Conservation (phyloP, 305 asterid species). For the Solanum hybrid region DNA sequence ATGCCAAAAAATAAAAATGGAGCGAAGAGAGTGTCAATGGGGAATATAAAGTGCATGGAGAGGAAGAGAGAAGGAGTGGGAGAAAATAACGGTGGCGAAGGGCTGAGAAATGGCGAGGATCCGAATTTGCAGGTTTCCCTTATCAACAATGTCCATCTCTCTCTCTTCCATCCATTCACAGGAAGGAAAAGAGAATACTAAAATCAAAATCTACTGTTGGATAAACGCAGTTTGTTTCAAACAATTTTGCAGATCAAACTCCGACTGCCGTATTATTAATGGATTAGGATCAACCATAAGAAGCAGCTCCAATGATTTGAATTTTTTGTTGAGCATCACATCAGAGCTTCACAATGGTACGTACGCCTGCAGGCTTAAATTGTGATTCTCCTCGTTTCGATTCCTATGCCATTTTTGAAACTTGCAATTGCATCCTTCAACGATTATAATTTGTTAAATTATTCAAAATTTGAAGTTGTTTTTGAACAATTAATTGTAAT, state of each 20-base stretch:
- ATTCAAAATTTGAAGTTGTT: background rate
- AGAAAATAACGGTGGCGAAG: background rate
- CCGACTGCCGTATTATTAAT: background rate
- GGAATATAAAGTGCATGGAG: background rate
- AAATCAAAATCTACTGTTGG: background rate
- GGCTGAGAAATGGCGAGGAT: conserved; percentile 21
- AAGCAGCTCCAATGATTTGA: background rate
- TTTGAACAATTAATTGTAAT: background rate
- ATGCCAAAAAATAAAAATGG: too few relatives aligned
- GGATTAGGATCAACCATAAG: background rate
- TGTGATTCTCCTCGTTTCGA: background rate
- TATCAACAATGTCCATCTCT: conserved; percentile 19
- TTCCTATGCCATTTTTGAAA: background rate
- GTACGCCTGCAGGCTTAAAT: background rate
- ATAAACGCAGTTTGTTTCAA: background rate
- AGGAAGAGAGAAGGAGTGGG: background rate
- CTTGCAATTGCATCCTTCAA: background rate
- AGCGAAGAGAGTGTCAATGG: too few relatives aligned
- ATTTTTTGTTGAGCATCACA: background rate
- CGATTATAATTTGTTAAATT: background rate
- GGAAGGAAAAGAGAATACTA: conserved; percentile 9
- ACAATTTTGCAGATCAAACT: background rate
- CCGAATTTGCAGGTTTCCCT: conserved; percentile 52
- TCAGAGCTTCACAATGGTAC: background rate
- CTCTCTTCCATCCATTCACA: conserved; percentile 13